Percentiles rank a stretch among this genome's conserved stretches.
Evolutionary conservation across 352 stramenopile species (phyloP).

Genomic region (Pythium periplocum): DNA sequence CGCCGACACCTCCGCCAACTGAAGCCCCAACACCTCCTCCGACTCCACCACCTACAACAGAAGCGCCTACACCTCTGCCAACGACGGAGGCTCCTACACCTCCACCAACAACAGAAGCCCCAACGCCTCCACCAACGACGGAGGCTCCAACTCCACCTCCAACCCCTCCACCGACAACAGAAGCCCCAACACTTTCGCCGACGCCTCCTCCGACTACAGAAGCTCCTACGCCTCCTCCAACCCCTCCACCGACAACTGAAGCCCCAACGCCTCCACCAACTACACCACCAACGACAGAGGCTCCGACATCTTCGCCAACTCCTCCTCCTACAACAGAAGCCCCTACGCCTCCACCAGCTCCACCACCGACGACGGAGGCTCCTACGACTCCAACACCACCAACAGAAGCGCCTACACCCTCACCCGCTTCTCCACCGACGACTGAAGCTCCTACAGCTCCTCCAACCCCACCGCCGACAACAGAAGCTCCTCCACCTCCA

Average conservation of each 20-base stretch:
- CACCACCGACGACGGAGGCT: neutral
- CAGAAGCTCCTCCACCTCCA: neutral
- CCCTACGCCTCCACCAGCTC: slow-evolving; percentile 1
- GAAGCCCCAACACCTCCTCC: slow-evolving; percentile 2
- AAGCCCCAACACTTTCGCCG: neutral
- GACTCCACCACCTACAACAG: neutral
- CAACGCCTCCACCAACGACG: neutral
- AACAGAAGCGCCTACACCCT: neutral
- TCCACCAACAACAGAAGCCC: neutral
- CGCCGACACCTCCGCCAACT: slow-evolving; percentile 7
- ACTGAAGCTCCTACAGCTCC: neutral
- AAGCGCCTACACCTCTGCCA: no score
- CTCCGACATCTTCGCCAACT: neutral
- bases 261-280: slow-evolving; percentile 2
- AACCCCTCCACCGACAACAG: neutral
- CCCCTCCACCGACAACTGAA: neutral
- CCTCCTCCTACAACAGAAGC: slow-evolving; percentile 2
- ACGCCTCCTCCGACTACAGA: neutral
- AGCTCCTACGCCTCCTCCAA: slow-evolving; percentile 5
- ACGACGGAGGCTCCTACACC: neutral
- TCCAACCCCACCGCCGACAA: neutral
- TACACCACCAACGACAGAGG: slow-evolving; percentile 3
- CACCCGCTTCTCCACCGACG: no score
- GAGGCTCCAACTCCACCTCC: neutral
- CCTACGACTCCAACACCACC: slow-evolving; percentile 3